phyloP scores from a whole-genome alignment of 805 yeast genomes.

The Cyberlindnera japonica region DNA sequence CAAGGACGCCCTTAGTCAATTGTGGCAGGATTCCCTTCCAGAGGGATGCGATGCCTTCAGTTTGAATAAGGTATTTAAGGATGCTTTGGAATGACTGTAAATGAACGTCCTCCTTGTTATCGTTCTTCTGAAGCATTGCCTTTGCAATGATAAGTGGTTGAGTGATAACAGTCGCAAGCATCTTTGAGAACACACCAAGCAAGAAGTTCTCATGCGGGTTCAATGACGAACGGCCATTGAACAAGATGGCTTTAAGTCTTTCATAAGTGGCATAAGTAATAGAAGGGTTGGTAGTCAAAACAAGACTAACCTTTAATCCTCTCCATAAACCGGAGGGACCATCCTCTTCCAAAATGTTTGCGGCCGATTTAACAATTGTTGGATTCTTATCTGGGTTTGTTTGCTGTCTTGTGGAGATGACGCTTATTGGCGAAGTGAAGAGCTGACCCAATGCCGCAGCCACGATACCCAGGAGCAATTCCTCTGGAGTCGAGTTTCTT shows the following conservation, averaged over 20 bases:
- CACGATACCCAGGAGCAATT: constrained; percentile 67
- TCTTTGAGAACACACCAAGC: constrained; percentile 76
- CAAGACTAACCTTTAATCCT: constrained; percentile 76
- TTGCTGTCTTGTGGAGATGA: constrained; percentile 65
- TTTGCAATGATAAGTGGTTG: constrained; percentile 85
- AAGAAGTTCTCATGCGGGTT: constrained; percentile 63
- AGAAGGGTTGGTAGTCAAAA: constrained; percentile 77
- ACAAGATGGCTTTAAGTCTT: constrained; percentile 52
- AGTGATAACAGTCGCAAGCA: constrained; percentile 73
- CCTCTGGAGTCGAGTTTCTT: constrained; percentile 54
- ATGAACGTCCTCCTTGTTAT: constrained; percentile 36
- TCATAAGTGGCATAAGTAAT: constrained; percentile 83
- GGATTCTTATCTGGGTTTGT: constrained; percentile 36
- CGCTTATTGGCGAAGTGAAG: constrained; percentile 78
- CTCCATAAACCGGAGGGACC: constrained; percentile 76
- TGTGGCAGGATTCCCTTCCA: constrained; percentile 85
- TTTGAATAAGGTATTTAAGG: constrained; percentile 50
- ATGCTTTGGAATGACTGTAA: constrained; percentile 63
- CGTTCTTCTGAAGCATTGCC: constrained; percentile 65
- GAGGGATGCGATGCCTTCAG: constrained; percentile 62
- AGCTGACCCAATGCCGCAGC: constrained; percentile 82
- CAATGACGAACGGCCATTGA: constrained; percentile 34
- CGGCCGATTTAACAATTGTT: constrained; percentile 39
- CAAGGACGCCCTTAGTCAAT: constrained; percentile 73
- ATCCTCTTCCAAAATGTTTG: constrained; percentile 55